Base-by-base conservation (phyloP, 257 asterid species). In the Primulina huaijiensis region DNA sequence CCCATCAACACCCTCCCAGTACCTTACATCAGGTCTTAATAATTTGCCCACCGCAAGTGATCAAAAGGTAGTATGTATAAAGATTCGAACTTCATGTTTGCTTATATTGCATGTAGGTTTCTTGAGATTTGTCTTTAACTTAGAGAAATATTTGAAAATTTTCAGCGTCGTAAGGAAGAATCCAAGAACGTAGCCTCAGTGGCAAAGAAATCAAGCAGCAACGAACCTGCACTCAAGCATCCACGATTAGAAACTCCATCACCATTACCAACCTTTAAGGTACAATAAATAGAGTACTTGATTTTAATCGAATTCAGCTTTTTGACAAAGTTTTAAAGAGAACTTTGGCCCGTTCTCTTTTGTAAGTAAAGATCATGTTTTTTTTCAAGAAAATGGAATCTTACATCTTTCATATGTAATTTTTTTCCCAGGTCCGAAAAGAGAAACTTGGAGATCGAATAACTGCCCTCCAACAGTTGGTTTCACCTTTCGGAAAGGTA, bases 221-320 rank as follows among this genome's bases (percentile, higher is more conserved):
- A 63, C 23, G 86, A 80, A 65, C 74, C 86, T 5, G 46, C 83
- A 67, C 62, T 73, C 27, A 89, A 89, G 75, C 88, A 95, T 21
- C 77, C 83, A 0, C 21, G 95, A 62, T 76, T 82, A 0, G 94
- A 85, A 76, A 91, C 93, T 19, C 92, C 95, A 64, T 84, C 96
- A 3, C 81, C 96, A 77, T 71, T 84, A 20, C 97, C 96, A 72
- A 83, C 95, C 43, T 88, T 92, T 74, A 90, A 89, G 97, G 96
- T 68, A 75, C 69, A 16, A 59, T 6, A 0, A 35, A 27, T 19
- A 7, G 56, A 50, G 20, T 17, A 50, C 19, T 50, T 50, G 57
- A 17, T 50, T 46, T 50, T 17, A 50, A 50, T 40, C 40, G 68
- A 62, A 56, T 31, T 52, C 5, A 2, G 46, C 57, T 46, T 74